Evolutionary conservation across 768 basidiomycete genomes (phyloP).

Genomic region (Mrakia blollopis): DNA sequence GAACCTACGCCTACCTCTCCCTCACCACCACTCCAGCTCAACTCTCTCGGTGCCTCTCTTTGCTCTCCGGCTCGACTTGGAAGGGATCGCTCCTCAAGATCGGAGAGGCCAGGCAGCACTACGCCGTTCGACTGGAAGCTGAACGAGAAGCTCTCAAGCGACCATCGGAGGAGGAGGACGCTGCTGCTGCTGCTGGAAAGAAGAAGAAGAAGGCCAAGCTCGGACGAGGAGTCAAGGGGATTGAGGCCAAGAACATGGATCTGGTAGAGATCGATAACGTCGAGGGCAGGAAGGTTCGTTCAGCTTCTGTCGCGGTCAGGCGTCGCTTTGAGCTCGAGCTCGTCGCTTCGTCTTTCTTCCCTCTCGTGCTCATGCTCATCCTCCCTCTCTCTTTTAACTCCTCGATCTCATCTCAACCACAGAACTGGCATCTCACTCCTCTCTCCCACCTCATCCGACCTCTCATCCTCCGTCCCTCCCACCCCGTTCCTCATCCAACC

Average conservation of each 20-base stretch:
- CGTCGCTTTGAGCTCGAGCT: not conserved
- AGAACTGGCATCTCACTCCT: conserved; percentile 34
- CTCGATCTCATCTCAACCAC: not conserved
- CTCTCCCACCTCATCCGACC: conserved; percentile 33
- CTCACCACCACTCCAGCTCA: conserved; percentile 24
- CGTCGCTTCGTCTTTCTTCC: not conserved
- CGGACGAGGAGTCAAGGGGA: conserved; percentile 28
- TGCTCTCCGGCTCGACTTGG: conserved; percentile 32
- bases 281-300: conserved; percentile 22
- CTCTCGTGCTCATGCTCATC: not conserved
- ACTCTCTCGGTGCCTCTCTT: conserved; percentile 19
- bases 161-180: conserved; percentile 6
- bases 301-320: not conserved
- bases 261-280: conserved; percentile 7
- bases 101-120: conserved; percentile 25
- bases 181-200: not conserved
- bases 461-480: conserved; percentile 19
- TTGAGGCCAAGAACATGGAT: conserved; percentile 30
- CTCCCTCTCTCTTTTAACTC: not conserved
- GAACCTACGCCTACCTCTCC: conserved; percentile 29
- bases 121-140: conserved; percentile 11
- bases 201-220: conserved; percentile 24
- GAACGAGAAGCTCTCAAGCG: conserved; percentile 25
- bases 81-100: conserved; percentile 28
- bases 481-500: conserved; percentile 25